Base-by-base conservation (phyloP, 306 rosid species). In the Dryas drummondii region DNA sequence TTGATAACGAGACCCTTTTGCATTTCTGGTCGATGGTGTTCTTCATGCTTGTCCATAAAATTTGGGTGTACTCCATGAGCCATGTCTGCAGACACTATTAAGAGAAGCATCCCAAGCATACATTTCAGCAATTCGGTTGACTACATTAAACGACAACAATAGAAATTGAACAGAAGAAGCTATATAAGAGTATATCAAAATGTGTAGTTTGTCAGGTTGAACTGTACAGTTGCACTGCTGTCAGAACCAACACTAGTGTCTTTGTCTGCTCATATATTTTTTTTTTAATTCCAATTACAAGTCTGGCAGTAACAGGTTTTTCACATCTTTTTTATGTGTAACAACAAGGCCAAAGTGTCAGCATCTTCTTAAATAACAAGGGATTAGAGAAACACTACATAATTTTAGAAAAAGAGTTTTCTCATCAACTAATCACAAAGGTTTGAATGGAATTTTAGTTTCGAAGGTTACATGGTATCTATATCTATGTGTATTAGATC, bases 41-140 rank as follows among this genome's bases (percentile, higher is more conserved):
- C 97, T 74, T 94, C 98, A 78, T 94, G 97, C 87, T 91, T 94
- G 56, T 94, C 98, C 80, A 75, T 67, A 78, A 84, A 90, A 88
- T 94, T 94, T 75, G 98, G 97, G 87, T 94, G 98, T 65, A 91
- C 93, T 67, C 98, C 98, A 68, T 94, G 97, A 26, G 98, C 98
- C 98, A 94, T 94, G 83, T 94, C 98, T n/a, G 97, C 98, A 80
- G 97, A 94, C 71, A 94, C 98, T 94, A 60, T 78, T 75, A 59
- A 51, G 4, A 66, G 52, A 84, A 77, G 45, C 77, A 80, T 79
- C 74, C 71, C 82, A 62, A 54, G 52, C 70, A 78, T 70, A 75
- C 60, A 76, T 19, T 81, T 83, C 9, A 82, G 82, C 66, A 54
- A 65, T 62, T 77, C 58, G 67, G 17, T 78, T 68, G 22, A 51